Evolutionary conservation across 306 rosid species (phyloP), one percentile per base, ranked within the genome.

Genomic region (Quercus aquifolioides): DNA sequence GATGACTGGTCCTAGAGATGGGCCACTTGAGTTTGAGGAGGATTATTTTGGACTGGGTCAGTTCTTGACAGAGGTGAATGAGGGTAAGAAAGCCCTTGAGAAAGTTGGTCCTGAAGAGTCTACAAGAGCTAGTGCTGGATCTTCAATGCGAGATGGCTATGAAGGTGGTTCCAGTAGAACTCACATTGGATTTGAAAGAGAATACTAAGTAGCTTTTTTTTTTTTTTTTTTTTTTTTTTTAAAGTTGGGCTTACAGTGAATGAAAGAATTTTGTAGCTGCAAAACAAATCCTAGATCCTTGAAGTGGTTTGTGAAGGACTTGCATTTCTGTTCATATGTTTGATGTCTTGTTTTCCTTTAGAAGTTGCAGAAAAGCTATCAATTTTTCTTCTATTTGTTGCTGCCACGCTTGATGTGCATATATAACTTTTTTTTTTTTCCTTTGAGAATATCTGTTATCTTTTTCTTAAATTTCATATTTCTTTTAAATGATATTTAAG

Each of bases 41-140:
- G 97, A 92, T 89, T 97, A 97, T 52, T 95, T 95, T 82, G 98
- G 99, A 77, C 86, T 95, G 35, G 98, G 92, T 63, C 92, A 87
- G 89, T 95, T 91, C 71, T 86, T 92, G 89, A 88, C 92, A 12
- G 87, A 89, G 81, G 94, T 92, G 26, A 92, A 91, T 82, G 84
- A 73, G 85, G 97, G 98, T 70, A 88, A 90, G 89, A 95, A 92
- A 74, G 97, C 95, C 68, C 85, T 87, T 81, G 92, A 91, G 1
- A 90, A 88, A 69, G 89, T 92, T 57, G 97, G 96, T 65, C 58
- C 85, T 20, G 93, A 94, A 62, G 94, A 97, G 46, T 89, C 96
- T 1, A 91, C 91, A 94, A 90, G 88, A 79, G 98, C 98, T 10
- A 90, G 96, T 67, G 97, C 87, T 33, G 99, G 96, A 33, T 92